phyloP scores from a whole-genome alignment of 2,329 filamentous ascomycete species.

The Arthrinium puccinioides region DNA sequence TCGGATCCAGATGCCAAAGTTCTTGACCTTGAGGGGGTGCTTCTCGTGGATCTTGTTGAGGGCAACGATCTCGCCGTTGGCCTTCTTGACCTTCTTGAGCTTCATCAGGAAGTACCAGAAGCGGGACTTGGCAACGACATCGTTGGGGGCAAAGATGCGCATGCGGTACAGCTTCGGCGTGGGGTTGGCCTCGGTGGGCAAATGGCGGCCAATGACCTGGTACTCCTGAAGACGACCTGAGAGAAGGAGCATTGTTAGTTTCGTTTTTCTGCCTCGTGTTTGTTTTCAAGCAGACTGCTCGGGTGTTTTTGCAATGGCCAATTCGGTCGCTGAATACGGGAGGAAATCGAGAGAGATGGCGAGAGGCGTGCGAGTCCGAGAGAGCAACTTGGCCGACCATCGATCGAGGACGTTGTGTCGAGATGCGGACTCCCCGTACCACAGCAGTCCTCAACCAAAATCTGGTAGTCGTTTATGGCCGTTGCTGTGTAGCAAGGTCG shows the following conservation, averaged over 20 bases:
- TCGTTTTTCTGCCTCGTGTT: too few species aligned
- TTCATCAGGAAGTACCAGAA: constrained; percentile 99
- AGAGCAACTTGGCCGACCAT: too few species aligned
- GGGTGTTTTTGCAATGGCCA: too few species aligned
- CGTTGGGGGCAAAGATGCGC: constrained; percentile 98
- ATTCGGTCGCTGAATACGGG: too few species aligned
- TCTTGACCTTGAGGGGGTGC: constrained; percentile 99
- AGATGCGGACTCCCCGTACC: too few species aligned
- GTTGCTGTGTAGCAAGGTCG: too few species aligned
- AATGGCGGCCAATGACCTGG: constrained; percentile 99
- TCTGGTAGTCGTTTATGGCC: too few species aligned
- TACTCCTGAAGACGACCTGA: constrained; percentile 99
- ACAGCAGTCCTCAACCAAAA: too few species aligned
- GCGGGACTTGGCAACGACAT: constrained; percentile 97
- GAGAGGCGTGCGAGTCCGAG: too few species aligned
- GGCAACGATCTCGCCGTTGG: constrained; percentile 97
- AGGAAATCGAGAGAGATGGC: too few species aligned
- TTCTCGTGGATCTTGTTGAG: constrained; percentile 99
- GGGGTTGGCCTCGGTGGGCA: constrained; percentile 96
- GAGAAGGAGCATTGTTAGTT: constrained; percentile 23
- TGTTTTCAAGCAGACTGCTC: too few species aligned
- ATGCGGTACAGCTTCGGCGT: constrained; percentile 99
- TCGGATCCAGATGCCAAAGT: constrained; percentile 99
- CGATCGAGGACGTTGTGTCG: too few species aligned
- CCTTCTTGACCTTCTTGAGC: constrained; percentile 99